Percentiles rank a stretch among this genome's conserved stretches.
phyloP scores from a whole-genome alignment of 2,329 filamentous ascomycete species.

The Pleomassaria siparia region DNA sequence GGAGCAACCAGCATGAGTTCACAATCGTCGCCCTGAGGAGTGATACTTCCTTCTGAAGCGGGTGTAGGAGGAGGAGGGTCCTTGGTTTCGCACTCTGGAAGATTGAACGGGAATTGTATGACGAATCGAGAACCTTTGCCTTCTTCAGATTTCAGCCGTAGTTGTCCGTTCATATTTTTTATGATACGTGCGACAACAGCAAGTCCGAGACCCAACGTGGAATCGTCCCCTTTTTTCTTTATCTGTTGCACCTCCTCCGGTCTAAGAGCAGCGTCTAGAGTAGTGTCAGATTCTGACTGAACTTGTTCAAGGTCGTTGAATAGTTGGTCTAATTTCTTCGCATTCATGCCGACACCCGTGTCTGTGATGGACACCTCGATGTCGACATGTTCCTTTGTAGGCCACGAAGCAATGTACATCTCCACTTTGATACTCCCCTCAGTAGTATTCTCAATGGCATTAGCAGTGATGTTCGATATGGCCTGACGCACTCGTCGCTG shows the following conservation, averaged over 20 bases:
- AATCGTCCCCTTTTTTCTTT: constrained; percentile 38
- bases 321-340: constrained; percentile 58
- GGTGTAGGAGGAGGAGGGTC: constrained; percentile 1
- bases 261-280: constrained; percentile 34
- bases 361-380: constrained; percentile 77
- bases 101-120: constrained; percentile 73
- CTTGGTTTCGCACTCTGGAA: constrained; percentile 51
- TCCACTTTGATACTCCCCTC: constrained; percentile 71
- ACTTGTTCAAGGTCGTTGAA: constrained; percentile 70
- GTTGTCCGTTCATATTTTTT: constrained; percentile 86
- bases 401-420: constrained; percentile 56
- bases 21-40: constrained; percentile 38
- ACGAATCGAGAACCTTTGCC: constrained; percentile 82
- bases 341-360: constrained; percentile 67
- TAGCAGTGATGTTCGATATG: constrained; percentile 79
- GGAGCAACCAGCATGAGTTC: constrained; percentile 64
- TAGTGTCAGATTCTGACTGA: constrained; percentile 29
- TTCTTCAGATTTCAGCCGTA: constrained; percentile 80
- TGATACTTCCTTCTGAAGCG: constrained; percentile 20
- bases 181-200: constrained; percentile 84
- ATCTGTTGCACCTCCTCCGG: constrained; percentile 36
- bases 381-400: constrained; percentile 54
- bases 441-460: constrained; percentile 77
- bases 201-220: constrained; percentile 76
- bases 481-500: constrained; percentile 78